Conservation (phyloP, 805 yeast genomes). For the Nakazawaea ernobii region DNA sequence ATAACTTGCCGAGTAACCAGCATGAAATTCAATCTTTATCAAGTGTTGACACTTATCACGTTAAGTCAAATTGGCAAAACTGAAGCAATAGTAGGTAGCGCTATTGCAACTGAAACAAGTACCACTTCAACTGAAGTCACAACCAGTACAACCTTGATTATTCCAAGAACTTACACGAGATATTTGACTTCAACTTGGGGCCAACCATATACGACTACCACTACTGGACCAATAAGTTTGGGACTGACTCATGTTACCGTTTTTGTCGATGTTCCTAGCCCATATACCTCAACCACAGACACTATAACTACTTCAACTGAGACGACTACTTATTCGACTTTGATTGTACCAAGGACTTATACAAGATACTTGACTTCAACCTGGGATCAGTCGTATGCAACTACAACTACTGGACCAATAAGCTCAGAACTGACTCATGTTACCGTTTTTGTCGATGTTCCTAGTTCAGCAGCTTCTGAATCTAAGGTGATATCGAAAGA, state of each 20-base stretch:
- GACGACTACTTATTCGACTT: neutral
- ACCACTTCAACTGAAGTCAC: neutral
- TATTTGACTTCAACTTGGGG: constrained; percentile 4
- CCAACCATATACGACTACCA: neutral
- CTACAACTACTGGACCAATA: constrained; percentile 5
- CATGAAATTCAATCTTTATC: too few species aligned
- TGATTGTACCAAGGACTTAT: neutral
- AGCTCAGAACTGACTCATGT: constrained; percentile 2
- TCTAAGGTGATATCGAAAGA: too few species aligned
- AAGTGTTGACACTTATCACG: too few species aligned
- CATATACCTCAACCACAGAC: too few species aligned
- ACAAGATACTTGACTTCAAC: constrained; percentile 1
- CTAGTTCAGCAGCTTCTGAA: neutral
- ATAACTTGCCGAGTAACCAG: too few species aligned
- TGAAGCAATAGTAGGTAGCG: too few species aligned
- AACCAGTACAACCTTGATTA: neutral
- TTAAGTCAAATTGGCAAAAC: too few species aligned
- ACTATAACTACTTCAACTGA: neutral
- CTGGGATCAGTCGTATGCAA: neutral
- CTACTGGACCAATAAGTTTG: constrained; percentile 2
- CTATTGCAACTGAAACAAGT: too few species aligned
- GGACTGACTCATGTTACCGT: constrained; percentile 6
- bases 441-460: constrained; percentile 1
- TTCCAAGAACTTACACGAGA: constrained; percentile 6
- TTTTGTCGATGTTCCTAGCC: too few species aligned